A percentile compares a stretch with the other conserved stretches of the same genome.
Evolutionary conservation across 441 rosid genomes (phyloP).

Genomic region (Syzygium malaccense): DNA sequence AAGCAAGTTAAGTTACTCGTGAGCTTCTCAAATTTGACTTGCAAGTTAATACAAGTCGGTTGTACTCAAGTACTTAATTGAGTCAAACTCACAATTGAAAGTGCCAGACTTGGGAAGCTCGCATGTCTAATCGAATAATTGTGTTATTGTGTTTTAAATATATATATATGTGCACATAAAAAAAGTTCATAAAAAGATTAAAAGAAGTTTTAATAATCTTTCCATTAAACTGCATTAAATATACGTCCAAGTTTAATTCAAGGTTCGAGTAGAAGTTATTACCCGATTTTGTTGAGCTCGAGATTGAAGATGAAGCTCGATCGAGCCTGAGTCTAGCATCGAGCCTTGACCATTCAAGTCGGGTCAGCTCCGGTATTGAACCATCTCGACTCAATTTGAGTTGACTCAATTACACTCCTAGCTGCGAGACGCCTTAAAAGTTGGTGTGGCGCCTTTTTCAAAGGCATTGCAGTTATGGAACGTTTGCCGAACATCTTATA

Average conservation of each 20-base stretch:
- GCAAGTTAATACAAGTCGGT: not conserved
- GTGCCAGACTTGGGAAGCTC: not conserved
- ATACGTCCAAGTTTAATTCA: not conserved
- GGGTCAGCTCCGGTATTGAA: not conserved
- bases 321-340: not conserved
- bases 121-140: not conserved
- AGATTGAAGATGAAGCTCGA: not conserved
- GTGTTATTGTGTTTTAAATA: not conserved
- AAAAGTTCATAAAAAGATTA: not conserved
- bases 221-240: not conserved
- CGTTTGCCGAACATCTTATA: not conserved
- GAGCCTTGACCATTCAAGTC: not conserved
- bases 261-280: not conserved
- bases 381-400: not conserved
- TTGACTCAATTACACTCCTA: not conserved
- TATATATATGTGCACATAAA: not conserved
- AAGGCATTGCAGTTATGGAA: not conserved
- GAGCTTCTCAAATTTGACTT: not conserved
- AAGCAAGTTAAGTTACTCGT: not conserved
- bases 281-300: not conserved
- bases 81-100: not conserved
- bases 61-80: not conserved
- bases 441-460: not conserved
- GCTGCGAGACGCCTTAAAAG: not conserved
- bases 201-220: not conserved